Evolutionary conservation across 1,284 basidiomycete genomes (phyloP), one percentile per base, ranked within the genome.

Genomic region (Moniliella sp.): DNA sequence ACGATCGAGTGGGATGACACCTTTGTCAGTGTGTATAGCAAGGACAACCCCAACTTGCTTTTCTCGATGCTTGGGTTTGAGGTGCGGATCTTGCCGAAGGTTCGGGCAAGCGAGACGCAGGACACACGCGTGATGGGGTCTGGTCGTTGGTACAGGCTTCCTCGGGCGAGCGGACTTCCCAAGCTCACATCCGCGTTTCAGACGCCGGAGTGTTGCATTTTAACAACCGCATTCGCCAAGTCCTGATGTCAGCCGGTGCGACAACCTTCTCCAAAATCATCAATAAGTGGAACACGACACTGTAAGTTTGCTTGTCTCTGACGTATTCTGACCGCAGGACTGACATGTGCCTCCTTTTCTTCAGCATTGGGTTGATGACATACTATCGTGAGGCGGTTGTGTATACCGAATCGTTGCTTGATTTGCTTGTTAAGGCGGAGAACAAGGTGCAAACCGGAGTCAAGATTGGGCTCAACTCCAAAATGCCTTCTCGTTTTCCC

Each of bases 11-110:
- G 88, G 88, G 59, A 60, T 13, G 56, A 59, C 37, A 59, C 54
- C 2, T 56, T 60, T 31, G 57, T 51, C 29, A 53, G 50, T 42
- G 88, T 97, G 31, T 97, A 83, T 65, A 91, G 83, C 18, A 82
- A 82, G 62, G 78, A 97, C 62, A 99, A 97, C 62, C 91, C 91
- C 32, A 91, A 97, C 56, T 66, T 97, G 17, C 67, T 99, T 27
- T 99, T 94, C 69, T 84, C 84, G 5, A 97, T 97, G 88, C 82
- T 75, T 50, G 83, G 84, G 15, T 97, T 99, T 54, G 91, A 99
- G 65, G 70, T 94, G 36, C 81, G 88, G 38, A 97, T 97, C 52
- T 65, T 97, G 36, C 91, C 91, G 18, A 91, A 88, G 70, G 76
- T 80, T 34, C 71, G 91, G 44, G 86, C 82, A 8, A 77, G 81